phyloP scores from a whole-genome alignment of 169 alveolate genomes.

The Cyclospora cayetanensis region DNA sequence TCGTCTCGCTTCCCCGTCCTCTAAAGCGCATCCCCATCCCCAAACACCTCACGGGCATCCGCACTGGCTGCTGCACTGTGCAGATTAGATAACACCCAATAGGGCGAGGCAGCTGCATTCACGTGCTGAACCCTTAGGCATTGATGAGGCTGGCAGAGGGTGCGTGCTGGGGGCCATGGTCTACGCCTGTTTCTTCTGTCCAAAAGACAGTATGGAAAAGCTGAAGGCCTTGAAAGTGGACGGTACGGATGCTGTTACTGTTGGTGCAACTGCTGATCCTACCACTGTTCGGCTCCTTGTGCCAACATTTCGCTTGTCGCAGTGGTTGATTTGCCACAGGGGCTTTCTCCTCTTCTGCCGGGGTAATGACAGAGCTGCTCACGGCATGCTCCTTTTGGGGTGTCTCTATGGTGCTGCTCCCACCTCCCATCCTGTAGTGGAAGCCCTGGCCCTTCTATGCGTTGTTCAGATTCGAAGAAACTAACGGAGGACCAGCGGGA shows the following conservation, averaged over 20 bases:
- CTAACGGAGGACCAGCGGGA: slow-evolving; percentile 87
- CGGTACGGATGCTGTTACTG: slow-evolving; percentile 71
- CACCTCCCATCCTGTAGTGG: background rate
- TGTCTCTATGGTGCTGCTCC: background rate
- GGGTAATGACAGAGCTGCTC: too few relatives aligned
- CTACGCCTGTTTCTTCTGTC: slow-evolving; percentile 95
- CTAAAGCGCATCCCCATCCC: too few relatives aligned
- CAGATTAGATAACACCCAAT: too few relatives aligned
- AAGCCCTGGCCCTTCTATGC: background rate
- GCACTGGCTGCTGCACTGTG: too few relatives aligned
- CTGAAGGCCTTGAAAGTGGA: slow-evolving; percentile 86
- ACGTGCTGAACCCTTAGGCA: slow-evolving; percentile 84
- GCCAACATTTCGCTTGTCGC: too few relatives aligned
- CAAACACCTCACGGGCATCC: too few relatives aligned
- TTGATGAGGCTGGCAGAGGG: slow-evolving; percentile 99
- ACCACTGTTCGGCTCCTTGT: too few relatives aligned
- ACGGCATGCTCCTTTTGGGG: background rate
- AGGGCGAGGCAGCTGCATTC: too few relatives aligned
- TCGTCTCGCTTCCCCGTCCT: too few relatives aligned
- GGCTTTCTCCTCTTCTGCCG: too few relatives aligned
- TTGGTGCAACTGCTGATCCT: background rate
- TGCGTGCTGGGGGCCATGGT: slow-evolving; percentile 99
- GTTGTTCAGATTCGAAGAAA: slow-evolving; percentile 89
- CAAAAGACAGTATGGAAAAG: slow-evolving; percentile 79
- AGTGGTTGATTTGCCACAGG: too few relatives aligned